Evolutionary conservation across 495 filamentous ascomycete species (phyloP).

Genomic region (Aspergillus wentii): DNA sequence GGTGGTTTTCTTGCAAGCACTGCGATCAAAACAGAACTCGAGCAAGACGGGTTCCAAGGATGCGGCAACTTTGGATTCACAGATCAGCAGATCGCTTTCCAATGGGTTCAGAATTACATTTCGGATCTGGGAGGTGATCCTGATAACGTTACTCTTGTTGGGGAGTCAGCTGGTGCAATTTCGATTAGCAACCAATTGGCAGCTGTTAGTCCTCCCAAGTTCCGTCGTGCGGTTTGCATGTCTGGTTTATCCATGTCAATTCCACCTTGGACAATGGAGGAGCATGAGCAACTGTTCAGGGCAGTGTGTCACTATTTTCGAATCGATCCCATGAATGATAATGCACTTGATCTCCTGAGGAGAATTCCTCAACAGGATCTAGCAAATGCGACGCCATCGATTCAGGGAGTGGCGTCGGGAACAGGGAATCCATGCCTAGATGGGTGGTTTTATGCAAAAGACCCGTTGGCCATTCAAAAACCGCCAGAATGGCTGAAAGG

Average conservation of each 20-base stretch:
- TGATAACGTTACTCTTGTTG: constrained; percentile 56
- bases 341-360: constrained; percentile 15
- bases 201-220: constrained; percentile 12
- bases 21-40: constrained; percentile 14
- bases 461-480: constrained; percentile 13
- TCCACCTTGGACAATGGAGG: constrained; percentile 18
- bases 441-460: constrained; percentile 22
- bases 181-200: constrained; percentile 57
- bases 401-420: constrained; percentile 19
- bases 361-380: constrained; percentile 22
- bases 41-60: constrained; percentile 13
- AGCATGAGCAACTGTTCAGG: constrained; percentile 19
- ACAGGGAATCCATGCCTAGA: constrained; percentile 28
- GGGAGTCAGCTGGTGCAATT: constrained; percentile 60
- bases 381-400: constrained; percentile 19
- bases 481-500: constrained; percentile 23
- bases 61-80: constrained; percentile 29
- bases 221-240: constrained; percentile 25
- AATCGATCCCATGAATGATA: constrained; percentile 8
- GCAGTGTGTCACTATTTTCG: constrained; percentile 17
- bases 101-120: constrained; percentile 41
- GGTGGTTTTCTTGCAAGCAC: constrained; percentile 23
- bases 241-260: constrained; percentile 19
- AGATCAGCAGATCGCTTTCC: constrained; percentile 25
- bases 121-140: constrained; percentile 58